Conservation (phyloP, 192 early-diverging fungal species). For the Gonapodya prolifera region DNA sequence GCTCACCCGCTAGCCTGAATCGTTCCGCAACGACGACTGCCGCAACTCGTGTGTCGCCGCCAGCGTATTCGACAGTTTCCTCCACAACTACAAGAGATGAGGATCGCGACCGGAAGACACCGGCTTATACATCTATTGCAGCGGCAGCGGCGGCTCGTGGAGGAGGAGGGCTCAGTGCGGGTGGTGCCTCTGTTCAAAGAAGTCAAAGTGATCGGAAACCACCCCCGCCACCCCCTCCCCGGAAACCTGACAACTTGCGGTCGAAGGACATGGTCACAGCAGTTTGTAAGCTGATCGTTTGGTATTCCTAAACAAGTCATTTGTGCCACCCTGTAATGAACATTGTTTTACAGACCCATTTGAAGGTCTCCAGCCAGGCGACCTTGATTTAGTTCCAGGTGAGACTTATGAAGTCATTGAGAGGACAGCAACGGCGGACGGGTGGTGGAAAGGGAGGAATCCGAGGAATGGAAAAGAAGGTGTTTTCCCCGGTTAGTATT, state of each 20-base stretch:
- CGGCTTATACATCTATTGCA: background rate
- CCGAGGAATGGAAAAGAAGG: background rate
- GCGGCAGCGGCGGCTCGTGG: background rate
- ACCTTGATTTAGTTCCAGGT: background rate
- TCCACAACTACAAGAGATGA: background rate
- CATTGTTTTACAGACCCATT: conserved; percentile 2
- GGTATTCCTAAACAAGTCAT: too few species aligned
- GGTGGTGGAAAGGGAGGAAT: conserved; percentile 3
- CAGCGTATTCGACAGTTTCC: background rate
- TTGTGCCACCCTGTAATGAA: too few species aligned
- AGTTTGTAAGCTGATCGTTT: background rate
- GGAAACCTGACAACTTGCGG: background rate
- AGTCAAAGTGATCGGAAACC: background rate
- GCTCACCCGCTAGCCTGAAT: background rate
- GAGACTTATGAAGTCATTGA: background rate
- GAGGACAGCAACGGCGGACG: background rate
- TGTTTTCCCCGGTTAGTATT: background rate
- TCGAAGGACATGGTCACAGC: background rate
- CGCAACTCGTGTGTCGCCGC: background rate
- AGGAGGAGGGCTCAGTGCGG: background rate
- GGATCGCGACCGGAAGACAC: background rate
- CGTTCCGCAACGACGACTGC: background rate
- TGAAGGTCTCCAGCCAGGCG: background rate
- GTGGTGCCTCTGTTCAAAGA: background rate
- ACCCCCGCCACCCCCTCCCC: background rate